These are phyloP conservation scores for Carex kokanica DNA, from an alignment of 176 grass and related monocot genomes.

Conservation along the genomic window DNA sequence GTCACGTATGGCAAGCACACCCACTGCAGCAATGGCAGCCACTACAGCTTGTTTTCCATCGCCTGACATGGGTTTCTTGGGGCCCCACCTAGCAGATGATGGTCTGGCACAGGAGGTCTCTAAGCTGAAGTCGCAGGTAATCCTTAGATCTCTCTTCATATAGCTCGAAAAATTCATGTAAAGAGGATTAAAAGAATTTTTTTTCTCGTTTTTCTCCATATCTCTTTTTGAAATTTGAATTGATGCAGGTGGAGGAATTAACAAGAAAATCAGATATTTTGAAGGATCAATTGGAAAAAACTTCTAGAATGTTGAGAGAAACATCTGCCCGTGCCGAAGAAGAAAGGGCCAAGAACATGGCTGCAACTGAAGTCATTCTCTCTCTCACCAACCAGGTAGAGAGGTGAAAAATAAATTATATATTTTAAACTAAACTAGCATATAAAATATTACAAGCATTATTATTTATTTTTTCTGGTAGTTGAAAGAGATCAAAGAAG, in stretches of 20 bases:
- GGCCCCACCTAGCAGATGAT: conserved; percentile 29
- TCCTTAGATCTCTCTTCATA: background rate
- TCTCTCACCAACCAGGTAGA: conserved; percentile 51
- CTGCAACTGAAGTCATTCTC: conserved; percentile 64
- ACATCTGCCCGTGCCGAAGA: conserved; percentile 33
- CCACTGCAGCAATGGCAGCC: conserved; percentile 20
- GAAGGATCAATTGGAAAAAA: conserved; percentile 53
- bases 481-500: conserved; percentile 52
- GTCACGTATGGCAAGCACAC: conserved; percentile 39
- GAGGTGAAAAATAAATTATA: background rate
- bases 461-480: conserved; percentile 28
- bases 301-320: conserved; percentile 47
- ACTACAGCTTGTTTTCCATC: conserved; percentile 29
- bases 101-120: conserved; percentile 50
- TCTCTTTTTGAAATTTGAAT: conserved; percentile 15
- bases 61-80: conserved; percentile 28
- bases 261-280: conserved; percentile 47
- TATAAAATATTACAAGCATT: background rate
- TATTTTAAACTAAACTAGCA: background rate
- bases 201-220: background rate
- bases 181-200: background rate
- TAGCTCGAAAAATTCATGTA: background rate
- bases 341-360: conserved; percentile 58
- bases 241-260: conserved; percentile 49
- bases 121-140: conserved; percentile 51